These are phyloP conservation scores for Talaromyces funiculosus DNA, from an alignment of 2,329 filamentous ascomycete genomes.

Conservation along the genomic window DNA sequence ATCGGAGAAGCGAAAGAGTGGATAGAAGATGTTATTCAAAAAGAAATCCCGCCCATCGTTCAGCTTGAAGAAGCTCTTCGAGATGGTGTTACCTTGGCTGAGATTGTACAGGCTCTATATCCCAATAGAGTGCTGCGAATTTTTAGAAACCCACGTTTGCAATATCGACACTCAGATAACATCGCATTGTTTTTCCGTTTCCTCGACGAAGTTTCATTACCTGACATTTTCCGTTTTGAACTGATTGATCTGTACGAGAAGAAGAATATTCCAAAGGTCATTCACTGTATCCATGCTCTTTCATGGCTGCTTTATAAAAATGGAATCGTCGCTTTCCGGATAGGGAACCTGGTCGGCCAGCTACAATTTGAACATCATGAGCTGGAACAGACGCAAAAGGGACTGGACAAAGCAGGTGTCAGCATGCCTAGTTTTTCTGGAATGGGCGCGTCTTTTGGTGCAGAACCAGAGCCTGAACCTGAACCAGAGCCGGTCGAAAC, in stretches of 20 bases:
- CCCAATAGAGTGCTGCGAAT: slow-evolving; percentile 72
- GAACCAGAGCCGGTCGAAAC: slow-evolving; percentile 64
- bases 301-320: slow-evolving; percentile 97
- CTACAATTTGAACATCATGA: slow-evolving; percentile 97
- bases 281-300: slow-evolving; percentile 94
- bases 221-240: slow-evolving; percentile 94
- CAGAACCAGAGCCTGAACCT: slow-evolving; percentile 71
- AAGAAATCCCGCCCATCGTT: slow-evolving; percentile 82
- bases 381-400: slow-evolving; percentile 92
- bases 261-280: slow-evolving; percentile 98
- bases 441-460: slow-evolving; percentile 92
- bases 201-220: slow-evolving; percentile 82
- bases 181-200: slow-evolving; percentile 95
- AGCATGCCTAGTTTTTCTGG: slow-evolving; percentile 97
- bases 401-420: slow-evolving; percentile 87
- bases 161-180: slow-evolving; percentile 95
- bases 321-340: slow-evolving; percentile 89
- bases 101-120: slow-evolving; percentile 84
- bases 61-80: slow-evolving; percentile 87
- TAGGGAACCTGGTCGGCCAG: slow-evolving; percentile 93
- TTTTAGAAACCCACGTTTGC: slow-evolving; percentile 76
- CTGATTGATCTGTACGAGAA: slow-evolving; percentile 98
- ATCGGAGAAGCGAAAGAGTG: slow-evolving; percentile 99
- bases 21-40: slow-evolving; percentile 89
- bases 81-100: slow-evolving; percentile 88